Base-by-base conservation (phyloP, 2,329 filamentous ascomycete genomes). In the Canariomyces notabilis region DNA sequence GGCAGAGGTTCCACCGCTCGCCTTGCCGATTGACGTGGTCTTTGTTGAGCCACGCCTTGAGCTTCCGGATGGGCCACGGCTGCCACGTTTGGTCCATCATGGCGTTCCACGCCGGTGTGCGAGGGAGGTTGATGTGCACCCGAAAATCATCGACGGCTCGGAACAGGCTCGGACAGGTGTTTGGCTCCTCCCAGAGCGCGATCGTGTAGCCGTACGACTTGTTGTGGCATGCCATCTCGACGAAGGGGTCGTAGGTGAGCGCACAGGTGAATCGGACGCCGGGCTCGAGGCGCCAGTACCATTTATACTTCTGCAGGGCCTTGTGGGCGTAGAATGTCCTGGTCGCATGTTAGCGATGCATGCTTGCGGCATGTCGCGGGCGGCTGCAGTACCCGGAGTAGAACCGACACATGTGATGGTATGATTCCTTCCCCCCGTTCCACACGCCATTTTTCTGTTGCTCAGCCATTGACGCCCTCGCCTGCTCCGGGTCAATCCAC, bases 261-360 rank as follows among this genome's bases (percentile, higher is more conserved):
- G 67, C 64, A 61, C 70, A 73, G 46, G 60, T 66, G 54, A 67
- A 72, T 42, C 69, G 62, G 21, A 72, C 66, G 42, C 69, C 66
- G 12, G 70, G 68, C 48, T 73, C 70, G n/a, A 73, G 57, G 11
- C 70, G 64, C 70, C 70, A 73, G 59, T 73, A 73, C 68, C 68
- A 73, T 55, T 66, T 69, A 61, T 69, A 73, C 35, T 66, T 60
- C 51, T 60, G 60, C 16, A 73, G 59, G 1, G 59, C 65, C 6
- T 68, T 63, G 37, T 69, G 63, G 37, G 65, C 61, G 60, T 71
- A 73, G 51, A 73, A 72, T 41, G 67, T 64, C 14, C 50, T 52
- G 31, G 15, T 43, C 20, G 18, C 23, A 5, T 2, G 21, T 4
- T 11, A 37, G 12, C 16, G 15, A 19, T 8, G 9, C 14, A 18